Evolutionary conservation across 1,284 basidiomycete species (phyloP).

Genomic region (Irpex lacteus): DNA sequence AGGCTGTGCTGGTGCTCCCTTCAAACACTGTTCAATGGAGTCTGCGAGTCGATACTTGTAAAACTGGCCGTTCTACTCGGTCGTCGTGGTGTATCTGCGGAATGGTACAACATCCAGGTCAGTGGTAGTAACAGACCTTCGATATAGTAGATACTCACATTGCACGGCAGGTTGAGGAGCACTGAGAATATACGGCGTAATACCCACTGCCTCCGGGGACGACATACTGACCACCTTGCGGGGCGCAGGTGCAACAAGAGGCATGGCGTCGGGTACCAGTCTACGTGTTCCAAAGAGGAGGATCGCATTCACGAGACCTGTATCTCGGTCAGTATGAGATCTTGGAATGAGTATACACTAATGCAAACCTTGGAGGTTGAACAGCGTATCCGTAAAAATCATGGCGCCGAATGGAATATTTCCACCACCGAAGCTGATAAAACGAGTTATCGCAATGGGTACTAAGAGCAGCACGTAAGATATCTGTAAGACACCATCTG

Average conservation of each 20-base stretch:
- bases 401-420: slow-evolving; percentile 30
- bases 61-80: slow-evolving; percentile 1
- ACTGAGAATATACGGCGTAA: slow-evolving; percentile 32
- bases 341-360: neutral
- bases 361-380: slow-evolving; percentile 34
- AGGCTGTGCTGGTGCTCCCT: neutral
- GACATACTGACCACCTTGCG: slow-evolving; percentile 25
- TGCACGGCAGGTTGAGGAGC: neutral
- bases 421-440: slow-evolving; percentile 30
- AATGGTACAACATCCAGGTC: neutral
- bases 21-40: slow-evolving; percentile 5
- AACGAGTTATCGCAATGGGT: slow-evolving; percentile 36
- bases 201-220: slow-evolving; percentile 25
- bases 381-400: slow-evolving; percentile 34
- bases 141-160: neutral
- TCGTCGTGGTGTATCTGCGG: neutral
- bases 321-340: neutral
- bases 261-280: slow-evolving; percentile 25
- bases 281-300: slow-evolving; percentile 30
- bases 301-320: slow-evolving; percentile 33
- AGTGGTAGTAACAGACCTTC: neutral
- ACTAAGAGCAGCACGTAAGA: slow-evolving; percentile 35
- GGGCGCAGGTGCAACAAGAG: slow-evolving; percentile 28
- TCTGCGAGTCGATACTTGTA: slow-evolving; percentile 7
- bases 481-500: slow-evolving; percentile 20